A percentile compares a stretch with the other conserved stretches of the same genome.
These are phyloP conservation scores for Pyricularia grisea DNA, from an alignment of 2,329 filamentous ascomycete species.

Conservation along the genomic window DNA sequence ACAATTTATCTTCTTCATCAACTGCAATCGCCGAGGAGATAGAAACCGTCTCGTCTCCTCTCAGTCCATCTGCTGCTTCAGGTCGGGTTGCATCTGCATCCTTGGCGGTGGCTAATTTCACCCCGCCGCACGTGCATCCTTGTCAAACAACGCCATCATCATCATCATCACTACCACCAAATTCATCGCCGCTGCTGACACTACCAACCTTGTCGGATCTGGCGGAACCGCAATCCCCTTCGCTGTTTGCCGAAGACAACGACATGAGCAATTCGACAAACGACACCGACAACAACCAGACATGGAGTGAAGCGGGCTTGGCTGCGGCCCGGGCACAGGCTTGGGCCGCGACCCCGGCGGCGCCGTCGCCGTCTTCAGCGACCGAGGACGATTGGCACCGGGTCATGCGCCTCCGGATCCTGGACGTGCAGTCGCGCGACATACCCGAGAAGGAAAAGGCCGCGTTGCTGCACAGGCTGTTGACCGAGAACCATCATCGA, in stretches of 20 bases:
- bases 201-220: not conserved
- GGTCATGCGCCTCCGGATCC: slow-evolving; percentile 55
- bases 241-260: not conserved
- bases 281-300: not conserved
- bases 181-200: not conserved
- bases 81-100: not conserved
- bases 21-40: not conserved
- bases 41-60: not conserved
- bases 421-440: slow-evolving; percentile 54
- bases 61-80: not conserved
- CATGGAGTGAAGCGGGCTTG: not conserved
- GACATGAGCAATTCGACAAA: not conserved
- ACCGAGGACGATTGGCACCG: slow-evolving; percentile 74
- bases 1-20: not conserved
- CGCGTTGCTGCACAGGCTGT: slow-evolving; percentile 57
- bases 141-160: not conserved
- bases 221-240: not conserved
- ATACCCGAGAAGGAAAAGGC: slow-evolving; percentile 57
- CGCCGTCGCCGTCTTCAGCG: slow-evolving; percentile 16
- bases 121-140: not conserved
- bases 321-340: slow-evolving; percentile 54
- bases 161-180: not conserved
- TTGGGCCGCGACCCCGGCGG: slow-evolving; percentile 54
- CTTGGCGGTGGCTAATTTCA: not conserved
- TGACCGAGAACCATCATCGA: slow-evolving; percentile 58